A percentile compares a stretch with the other conserved stretches of the same genome.
Evolutionary conservation across 352 stramenopile species (phyloP).

Genomic region (Globisporangium spinosum): DNA sequence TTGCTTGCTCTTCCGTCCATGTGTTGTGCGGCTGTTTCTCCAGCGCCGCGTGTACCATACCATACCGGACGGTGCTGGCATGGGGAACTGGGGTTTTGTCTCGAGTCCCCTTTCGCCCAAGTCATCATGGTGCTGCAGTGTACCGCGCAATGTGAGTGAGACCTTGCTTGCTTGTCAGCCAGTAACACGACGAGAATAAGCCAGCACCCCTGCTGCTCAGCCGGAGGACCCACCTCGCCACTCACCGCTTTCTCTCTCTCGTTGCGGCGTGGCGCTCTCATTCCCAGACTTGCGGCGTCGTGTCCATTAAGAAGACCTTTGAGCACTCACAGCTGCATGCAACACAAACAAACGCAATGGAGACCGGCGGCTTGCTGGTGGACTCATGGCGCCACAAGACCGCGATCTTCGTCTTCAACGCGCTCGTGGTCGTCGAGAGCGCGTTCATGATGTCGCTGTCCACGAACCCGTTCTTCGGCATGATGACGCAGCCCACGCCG

Average conservation of each 20-base stretch:
- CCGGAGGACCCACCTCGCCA: too few relatives aligned
- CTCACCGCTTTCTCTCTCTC: not conserved
- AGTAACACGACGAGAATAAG: too few relatives aligned
- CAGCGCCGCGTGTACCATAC: too few relatives aligned
- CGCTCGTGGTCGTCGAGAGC: slow-evolving; percentile 27
- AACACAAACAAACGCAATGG: not conserved
- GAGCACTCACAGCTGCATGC: not conserved
- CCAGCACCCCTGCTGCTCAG: too few relatives aligned
- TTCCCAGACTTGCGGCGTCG: not conserved
- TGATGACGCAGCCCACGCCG: slow-evolving; percentile 24
- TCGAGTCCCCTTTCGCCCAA: too few relatives aligned
- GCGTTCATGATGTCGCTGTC: slow-evolving; percentile 25
- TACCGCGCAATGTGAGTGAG: too few relatives aligned
- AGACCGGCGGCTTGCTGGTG: not conserved
- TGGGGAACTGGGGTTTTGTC: too few relatives aligned
- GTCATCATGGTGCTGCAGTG: too few relatives aligned
- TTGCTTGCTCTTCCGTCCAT: too few relatives aligned
- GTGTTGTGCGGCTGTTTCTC: too few relatives aligned
- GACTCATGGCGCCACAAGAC: slow-evolving; percentile 27
- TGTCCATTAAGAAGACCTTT: not conserved
- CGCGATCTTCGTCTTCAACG: slow-evolving; percentile 30
- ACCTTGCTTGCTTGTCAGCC: too few relatives aligned
- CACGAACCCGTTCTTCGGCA: slow-evolving; percentile 36
- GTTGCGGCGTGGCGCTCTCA: not conserved
- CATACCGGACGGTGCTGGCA: too few relatives aligned